A percentile compares a stretch with the other conserved stretches of the same genome.
Evolutionary conservation across 2,329 filamentous ascomycete species (phyloP).

Genomic region (Golovinomyces cichoracearum): DNA sequence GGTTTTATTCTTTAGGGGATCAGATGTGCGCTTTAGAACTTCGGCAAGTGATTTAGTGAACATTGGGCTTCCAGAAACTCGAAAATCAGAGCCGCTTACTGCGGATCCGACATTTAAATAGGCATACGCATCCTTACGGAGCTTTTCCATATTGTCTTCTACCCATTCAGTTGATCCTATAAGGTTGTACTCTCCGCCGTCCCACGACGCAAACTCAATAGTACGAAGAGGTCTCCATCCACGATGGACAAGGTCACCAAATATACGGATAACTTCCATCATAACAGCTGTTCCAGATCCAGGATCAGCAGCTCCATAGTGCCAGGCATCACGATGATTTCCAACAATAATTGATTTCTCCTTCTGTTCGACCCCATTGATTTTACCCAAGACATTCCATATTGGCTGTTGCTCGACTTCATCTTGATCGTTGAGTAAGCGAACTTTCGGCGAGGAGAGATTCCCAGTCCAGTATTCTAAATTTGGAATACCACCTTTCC

Average conservation of each 20-base stretch:
- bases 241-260: conserved; percentile 47
- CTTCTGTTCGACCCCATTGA: conserved; percentile 58
- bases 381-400: conserved; percentile 72
- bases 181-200: conserved; percentile 75
- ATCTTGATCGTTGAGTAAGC: conserved; percentile 66
- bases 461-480: conserved; percentile 75
- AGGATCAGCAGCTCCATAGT: conserved; percentile 63
- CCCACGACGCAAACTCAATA: conserved; percentile 93
- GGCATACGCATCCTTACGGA: conserved; percentile 51
- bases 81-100: conserved; percentile 48
- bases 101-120: conserved; percentile 83
- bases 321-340: conserved; percentile 83
- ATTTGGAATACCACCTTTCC: conserved; percentile 53
- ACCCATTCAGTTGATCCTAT: conserved; percentile 90
- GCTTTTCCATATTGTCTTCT: conserved; percentile 48
- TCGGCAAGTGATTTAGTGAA: conserved; percentile 47
- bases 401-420: conserved; percentile 61
- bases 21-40: conserved; percentile 46
- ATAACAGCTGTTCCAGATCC: conserved; percentile 76
- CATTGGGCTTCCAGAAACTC: conserved; percentile 55
- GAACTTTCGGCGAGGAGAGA: conserved; percentile 45
- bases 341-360: conserved; percentile 72
- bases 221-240: conserved; percentile 86
- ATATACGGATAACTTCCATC: conserved; percentile 64
- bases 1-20: conserved; percentile 46